Evolutionary conservation across 2,329 filamentous ascomycete genomes (phyloP), one percentile per base, ranked within the genome.

Genomic region (Cordyceps cateniannulata): DNA sequence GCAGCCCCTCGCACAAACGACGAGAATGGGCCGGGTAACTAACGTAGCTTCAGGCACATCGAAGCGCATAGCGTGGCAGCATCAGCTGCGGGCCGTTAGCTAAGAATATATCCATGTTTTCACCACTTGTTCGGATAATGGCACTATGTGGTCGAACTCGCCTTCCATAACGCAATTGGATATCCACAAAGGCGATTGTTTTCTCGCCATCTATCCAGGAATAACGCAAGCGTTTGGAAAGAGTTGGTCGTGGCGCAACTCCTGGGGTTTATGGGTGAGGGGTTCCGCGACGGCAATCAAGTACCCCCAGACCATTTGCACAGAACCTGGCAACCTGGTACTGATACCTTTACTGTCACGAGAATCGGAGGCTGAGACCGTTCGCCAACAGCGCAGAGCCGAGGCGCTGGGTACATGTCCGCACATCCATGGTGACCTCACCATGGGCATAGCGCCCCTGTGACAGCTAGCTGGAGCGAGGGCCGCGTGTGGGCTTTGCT

Each of bases 161-260:
- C 25, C 49, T 38, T 40, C 4, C 24, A 51, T 52, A 59, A 47
- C 57, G 49, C 57, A 48, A 59, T 59, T 38, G 27, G 18, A 38
- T 52, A 44, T 53, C 57, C 57, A 59, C 57, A 59, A 52, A 59
- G 48, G 38, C 49, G 49, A 47, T n/a, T 10, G n/a, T 45, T 45
- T 52, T 45, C 16, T 52, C 49, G 57, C 49, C 47, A 44, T 52
- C 40, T 20, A 8, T 18, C n/a, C 40, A 25, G 27, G 49, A 42
- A 50, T 44, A 59, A 59, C 35, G 56, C 47, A 57, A 57, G 44
- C 18, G 20, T 48, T 7, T 57, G 16, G 29, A 20, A 8, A 35
- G 16, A 40, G 16, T 40, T 5, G 29, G 29, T 18, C 35, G 8
- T 22, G 40, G n/a, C 27, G 29, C 44, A 27, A 22, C 16, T 42